These are phyloP conservation scores for Penicillium nordicum DNA, from an alignment of 2,329 filamentous ascomycete species.

Conservation along the genomic window DNA sequence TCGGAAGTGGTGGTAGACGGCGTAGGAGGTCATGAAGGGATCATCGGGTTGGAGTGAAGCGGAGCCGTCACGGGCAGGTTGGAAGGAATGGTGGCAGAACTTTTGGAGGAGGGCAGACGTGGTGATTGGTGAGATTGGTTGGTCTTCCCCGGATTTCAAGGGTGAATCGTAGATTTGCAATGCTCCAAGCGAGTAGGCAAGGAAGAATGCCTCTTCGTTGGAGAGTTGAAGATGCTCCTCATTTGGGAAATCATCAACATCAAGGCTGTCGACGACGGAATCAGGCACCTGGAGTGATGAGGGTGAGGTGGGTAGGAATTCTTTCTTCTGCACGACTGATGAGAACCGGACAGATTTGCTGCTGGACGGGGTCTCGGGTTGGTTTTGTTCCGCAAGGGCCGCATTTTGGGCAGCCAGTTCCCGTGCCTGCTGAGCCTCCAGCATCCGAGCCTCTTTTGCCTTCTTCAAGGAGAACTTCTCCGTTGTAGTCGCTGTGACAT, in stretches of 20 bases:
- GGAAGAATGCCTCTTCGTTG: conserved; percentile 86
- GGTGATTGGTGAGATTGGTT: conserved; percentile 43
- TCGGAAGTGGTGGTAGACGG: conserved; percentile 92
- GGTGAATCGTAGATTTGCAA: conserved; percentile 56
- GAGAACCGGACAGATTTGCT: conserved; percentile 69
- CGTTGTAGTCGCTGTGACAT: conserved; percentile 16
- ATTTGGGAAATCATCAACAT: conserved; percentile 40
- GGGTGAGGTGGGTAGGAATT: conserved; percentile 44
- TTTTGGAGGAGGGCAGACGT: conserved; percentile 60
- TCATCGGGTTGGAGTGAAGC: conserved; percentile 66
- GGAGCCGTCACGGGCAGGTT: conserved; percentile 53
- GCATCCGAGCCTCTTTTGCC: conserved; percentile 30
- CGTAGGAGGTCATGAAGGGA: conserved; percentile 80
- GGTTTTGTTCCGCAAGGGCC: conserved; percentile 7
- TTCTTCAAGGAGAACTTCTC: conserved; percentile 37
- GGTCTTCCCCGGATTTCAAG: conserved; percentile 13
- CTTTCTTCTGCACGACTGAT: conserved; percentile 62
- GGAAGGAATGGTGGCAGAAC: conserved; percentile 67
- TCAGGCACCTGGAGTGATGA: conserved; percentile 14
- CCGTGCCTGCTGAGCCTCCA: conserved; percentile 20
- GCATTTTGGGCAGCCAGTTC: conserved; percentile 15
- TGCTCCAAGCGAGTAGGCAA: conserved; percentile 74
- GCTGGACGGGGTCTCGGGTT: conserved; percentile 11
- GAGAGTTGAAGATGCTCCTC: conserved; percentile 90
- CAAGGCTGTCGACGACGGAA: conserved; percentile 8